Base-by-base conservation (phyloP, 2,329 filamentous ascomycete genomes). In the Diaporthe helianthi region DNA sequence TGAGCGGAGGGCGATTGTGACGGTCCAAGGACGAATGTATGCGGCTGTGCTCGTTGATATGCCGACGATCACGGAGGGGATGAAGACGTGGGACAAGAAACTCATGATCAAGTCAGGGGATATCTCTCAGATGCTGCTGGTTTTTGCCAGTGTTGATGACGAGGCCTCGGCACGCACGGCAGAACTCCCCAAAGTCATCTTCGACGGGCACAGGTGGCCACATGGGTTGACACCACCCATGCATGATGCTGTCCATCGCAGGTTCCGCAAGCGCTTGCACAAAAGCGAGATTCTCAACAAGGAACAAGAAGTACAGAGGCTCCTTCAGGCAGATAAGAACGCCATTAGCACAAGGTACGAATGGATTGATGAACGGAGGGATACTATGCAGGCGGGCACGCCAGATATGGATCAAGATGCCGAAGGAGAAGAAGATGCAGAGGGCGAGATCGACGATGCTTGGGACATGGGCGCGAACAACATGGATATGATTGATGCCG, bases 71-170 rank as follows among this genome's bases (percentile, higher is more conserved):
- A 90, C 94, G 6, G 94, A 97, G 78, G 91, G 90, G 9, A 94
- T 96, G 91, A 97, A 97, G 83, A 94, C 92, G 70, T 97, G 93
- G 92, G 94, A 97, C 78, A 90, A 90, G 76, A 93, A 92, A 76
- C 87, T 90, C 22, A 93, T 94, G 84, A 93, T 94, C 83, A 97
- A 97, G 81, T 92, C 92, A 10, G 92, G 92, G 38, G 94, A 97
- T 76, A 88, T 97, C 41, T 93, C 91, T 74, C 93, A 97, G 81
- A 97, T 97, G 92, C 86, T 97, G 44, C 82, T 97, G 9, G 92
- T 95, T 1, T 87, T 94, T 69, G 90, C 91, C 10, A 83, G 80
- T 38, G 90, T 95, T 22, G 81, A 84, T 55, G 90, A 80, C 66
- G 90, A 93, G 72, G 81, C 85, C n/a, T 90, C 92, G 76, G 91